These are phyloP conservation scores for Epichloe uncinata DNA, from an alignment of 2,329 filamentous ascomycete genomes.

Conservation along the genomic window DNA sequence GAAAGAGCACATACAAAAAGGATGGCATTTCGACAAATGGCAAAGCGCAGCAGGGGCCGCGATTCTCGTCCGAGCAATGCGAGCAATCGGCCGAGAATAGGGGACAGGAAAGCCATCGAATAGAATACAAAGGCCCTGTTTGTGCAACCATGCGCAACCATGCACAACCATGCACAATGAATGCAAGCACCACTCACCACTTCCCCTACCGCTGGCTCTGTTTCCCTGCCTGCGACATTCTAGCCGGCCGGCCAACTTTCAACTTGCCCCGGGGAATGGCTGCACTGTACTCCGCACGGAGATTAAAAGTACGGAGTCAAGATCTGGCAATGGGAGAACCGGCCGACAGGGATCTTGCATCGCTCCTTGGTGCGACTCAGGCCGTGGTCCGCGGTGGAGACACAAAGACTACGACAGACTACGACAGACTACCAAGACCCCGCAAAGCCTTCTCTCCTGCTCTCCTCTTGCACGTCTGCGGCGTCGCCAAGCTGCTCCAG, in stretches of 20 bases:
- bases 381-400: background rate
- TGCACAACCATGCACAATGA: no score
- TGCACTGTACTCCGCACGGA: background rate
- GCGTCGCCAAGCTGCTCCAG: background rate
- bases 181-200: background rate
- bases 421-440: background rate
- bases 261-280: background rate
- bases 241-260: background rate
- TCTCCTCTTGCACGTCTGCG: no score
- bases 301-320: background rate
- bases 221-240: background rate
- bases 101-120: background rate
- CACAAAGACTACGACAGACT: background rate
- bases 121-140: background rate
- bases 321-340: background rate
- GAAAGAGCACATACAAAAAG: background rate
- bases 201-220: no score
- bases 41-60: background rate
- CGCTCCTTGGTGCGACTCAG: background rate
- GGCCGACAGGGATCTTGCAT: background rate
- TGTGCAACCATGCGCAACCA: no score
- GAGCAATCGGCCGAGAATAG: background rate
- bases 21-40: background rate
- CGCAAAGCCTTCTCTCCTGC: background rate
- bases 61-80: background rate